Evolutionary conservation across 1,284 basidiomycete genomes (phyloP).

Genomic region (Pisolithus thermaeus): DNA sequence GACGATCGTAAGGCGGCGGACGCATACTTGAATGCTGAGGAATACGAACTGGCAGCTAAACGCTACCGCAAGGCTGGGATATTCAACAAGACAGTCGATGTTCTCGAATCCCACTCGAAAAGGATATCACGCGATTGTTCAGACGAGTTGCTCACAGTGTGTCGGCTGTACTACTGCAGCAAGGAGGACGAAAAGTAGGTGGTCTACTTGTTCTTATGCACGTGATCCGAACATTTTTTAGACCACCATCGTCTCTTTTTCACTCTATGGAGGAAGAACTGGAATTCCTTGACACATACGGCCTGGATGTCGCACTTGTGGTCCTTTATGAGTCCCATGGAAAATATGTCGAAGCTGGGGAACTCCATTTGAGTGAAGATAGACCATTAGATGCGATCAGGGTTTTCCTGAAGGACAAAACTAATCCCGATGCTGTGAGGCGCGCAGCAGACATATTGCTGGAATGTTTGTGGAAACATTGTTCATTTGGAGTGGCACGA

Average conservation of each 20-base stretch:
- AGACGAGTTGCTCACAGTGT: constrained; percentile 40
- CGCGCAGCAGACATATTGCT: too few relatives aligned
- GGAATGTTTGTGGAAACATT: too few relatives aligned
- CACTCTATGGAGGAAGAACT: constrained; percentile 10
- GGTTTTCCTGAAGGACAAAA: too few relatives aligned
- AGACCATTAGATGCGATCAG: too few relatives aligned
- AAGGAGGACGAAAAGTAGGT: constrained; percentile 40
- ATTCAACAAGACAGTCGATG: constrained; percentile 50
- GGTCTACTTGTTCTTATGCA: constrained; percentile 3
- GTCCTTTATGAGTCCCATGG: too few relatives aligned
- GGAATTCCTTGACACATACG: too few relatives aligned
- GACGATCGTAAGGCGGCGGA: constrained; percentile 34
- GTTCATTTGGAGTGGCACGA: too few relatives aligned
- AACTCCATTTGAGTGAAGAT: too few relatives aligned
- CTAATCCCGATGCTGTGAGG: too few relatives aligned
- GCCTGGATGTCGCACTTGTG: too few relatives aligned
- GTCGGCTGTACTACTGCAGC: constrained; percentile 48
- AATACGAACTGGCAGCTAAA: too few relatives aligned
- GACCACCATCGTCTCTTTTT: constrained; percentile 43
- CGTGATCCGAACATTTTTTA: constrained; percentile 24
- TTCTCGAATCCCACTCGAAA: constrained; percentile 33
- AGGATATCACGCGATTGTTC: constrained; percentile 32
- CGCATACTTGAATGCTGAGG: constrained; percentile 26
- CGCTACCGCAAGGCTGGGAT: constrained; percentile 12
- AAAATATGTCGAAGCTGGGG: too few relatives aligned